A percentile compares a stretch with the other conserved stretches of the same genome.
Evolutionary conservation across 2,329 filamentous ascomycete species (phyloP).

Genomic region (Colletotrichum sp.): DNA sequence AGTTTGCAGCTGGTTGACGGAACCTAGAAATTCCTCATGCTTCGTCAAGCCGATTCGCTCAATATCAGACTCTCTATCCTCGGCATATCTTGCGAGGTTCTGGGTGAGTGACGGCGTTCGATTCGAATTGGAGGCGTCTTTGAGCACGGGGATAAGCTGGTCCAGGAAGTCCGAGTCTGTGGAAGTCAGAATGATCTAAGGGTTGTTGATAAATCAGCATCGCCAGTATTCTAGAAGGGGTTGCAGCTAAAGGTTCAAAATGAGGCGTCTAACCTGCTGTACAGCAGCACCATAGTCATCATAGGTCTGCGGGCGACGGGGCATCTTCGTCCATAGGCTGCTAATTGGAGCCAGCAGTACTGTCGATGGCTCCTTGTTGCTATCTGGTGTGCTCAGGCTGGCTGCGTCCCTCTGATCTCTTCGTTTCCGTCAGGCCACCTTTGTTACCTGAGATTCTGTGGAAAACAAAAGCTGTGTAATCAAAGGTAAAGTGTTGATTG

Average conservation of each 20-base stretch:
- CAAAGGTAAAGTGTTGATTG: neutral
- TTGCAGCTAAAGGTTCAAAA: neutral
- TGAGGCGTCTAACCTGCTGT: slow-evolving; percentile 40
- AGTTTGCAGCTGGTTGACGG: slow-evolving; percentile 90
- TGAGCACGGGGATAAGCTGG: slow-evolving; percentile 91
- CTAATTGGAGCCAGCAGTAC: neutral
- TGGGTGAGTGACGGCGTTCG: slow-evolving; percentile 77
- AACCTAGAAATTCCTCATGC: slow-evolving; percentile 94
- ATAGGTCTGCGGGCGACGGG: slow-evolving; percentile 48
- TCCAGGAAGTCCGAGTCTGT: slow-evolving; percentile 95
- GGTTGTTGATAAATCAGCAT: neutral
- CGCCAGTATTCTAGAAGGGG: neutral
- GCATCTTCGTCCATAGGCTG: slow-evolving; percentile 37
- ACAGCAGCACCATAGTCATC: slow-evolving; percentile 54
- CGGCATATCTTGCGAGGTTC: slow-evolving; percentile 80
- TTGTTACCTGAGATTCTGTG: neutral
- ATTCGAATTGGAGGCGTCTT: slow-evolving; percentile 82
- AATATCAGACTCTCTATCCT: slow-evolving; percentile 88
- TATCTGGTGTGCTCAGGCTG: neutral
- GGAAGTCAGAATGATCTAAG: slow-evolving; percentile 87
- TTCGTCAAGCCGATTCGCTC: slow-evolving; percentile 94
- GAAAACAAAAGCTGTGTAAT: neutral
- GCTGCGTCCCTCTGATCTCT: neutral
- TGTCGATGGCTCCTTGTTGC: neutral
- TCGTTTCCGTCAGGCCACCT: neutral